Base-by-base conservation (phyloP, 768 basidiomycete species). In the Pulveroboletus sp. region DNA sequence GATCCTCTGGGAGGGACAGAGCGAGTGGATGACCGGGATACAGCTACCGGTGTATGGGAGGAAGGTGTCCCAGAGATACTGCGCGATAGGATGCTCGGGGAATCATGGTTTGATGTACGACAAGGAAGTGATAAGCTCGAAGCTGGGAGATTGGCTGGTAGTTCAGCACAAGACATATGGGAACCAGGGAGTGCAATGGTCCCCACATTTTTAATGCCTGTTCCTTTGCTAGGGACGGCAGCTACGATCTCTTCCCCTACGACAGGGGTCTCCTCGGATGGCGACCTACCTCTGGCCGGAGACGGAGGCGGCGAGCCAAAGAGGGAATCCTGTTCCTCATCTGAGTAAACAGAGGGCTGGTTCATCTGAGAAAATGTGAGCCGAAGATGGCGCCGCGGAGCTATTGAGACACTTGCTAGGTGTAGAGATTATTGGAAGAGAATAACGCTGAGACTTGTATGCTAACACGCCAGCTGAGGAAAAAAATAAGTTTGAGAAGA, bases 171-270 rank as follows among this genome's bases (percentile, higher is more conserved):
- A 70, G 74, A 69, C 67, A 68, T 77, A 75, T 86, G 88, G 87
- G 86, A 87, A 81, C 88, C 89, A 89, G 86, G 86, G 88, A 90
- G 89, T 90, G 89, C 89, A 90, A 89, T 89, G 86, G 88, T 85
- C 88, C 87, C 88, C 88, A 91, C 89, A 80, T 91, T 89, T 68
- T 58, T 60, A 51, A 48, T 51, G 52, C 47, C 29, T 47, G 31
- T 37, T 40, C 52, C 59, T 49, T 45, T 29, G 32, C 50, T 31
- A 12, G 60, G 73, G 69, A 69, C 61, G 60, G 61, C 60, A n/a
- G 42, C 32, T 19, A 20, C 34, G 43, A 39, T 47, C 43, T 49
- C 56, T 55, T 56, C 63, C 58, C 45, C 48, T 49, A 31, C 26
- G 23, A 29, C 31, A 52, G 53, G 57, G 50, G 55, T 60, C 51